A percentile compares a stretch with the other conserved stretches of the same genome.
phyloP scores from a whole-genome alignment of 306 rosid genomes.

The Cucurbita pepo region DNA sequence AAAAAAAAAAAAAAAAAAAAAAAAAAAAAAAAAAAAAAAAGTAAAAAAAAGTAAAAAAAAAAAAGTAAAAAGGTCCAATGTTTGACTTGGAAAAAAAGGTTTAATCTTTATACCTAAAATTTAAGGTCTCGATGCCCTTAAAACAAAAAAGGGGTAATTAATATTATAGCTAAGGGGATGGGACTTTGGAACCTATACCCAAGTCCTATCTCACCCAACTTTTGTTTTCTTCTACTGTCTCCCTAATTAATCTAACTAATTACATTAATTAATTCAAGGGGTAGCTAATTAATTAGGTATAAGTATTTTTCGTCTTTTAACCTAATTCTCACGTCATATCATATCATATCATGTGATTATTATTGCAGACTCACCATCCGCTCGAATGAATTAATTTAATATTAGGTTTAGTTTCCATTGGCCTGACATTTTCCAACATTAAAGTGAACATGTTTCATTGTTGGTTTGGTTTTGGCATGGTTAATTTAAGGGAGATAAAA shows the following conservation, averaged over 20 bases:
- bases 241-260: not conserved
- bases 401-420: slow-evolving; percentile 12
- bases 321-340: not conserved
- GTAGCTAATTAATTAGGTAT: not conserved
- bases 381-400: too few species aligned
- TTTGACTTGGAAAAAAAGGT: not conserved
- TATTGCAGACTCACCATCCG: too few species aligned
- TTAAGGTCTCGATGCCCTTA: slow-evolving; percentile 1
- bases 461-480: too few species aligned
- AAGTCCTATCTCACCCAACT: slow-evolving; percentile 1
- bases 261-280: not conserved
- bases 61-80: not conserved
- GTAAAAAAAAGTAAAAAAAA: not conserved
- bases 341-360: too few species aligned
- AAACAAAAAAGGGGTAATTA: not conserved
- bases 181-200: not conserved
- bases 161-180: not conserved
- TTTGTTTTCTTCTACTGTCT: not conserved
- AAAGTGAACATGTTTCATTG: slow-evolving; percentile 27
- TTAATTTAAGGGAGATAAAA: not conserved
- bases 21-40: not conserved
- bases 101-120: not conserved
- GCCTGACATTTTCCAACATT: slow-evolving; percentile 28
- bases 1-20: not conserved
- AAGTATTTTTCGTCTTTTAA: not conserved